These are phyloP conservation scores for Cytidiella melzeri DNA, from an alignment of 768 basidiomycete genomes.

Conservation along the genomic window DNA sequence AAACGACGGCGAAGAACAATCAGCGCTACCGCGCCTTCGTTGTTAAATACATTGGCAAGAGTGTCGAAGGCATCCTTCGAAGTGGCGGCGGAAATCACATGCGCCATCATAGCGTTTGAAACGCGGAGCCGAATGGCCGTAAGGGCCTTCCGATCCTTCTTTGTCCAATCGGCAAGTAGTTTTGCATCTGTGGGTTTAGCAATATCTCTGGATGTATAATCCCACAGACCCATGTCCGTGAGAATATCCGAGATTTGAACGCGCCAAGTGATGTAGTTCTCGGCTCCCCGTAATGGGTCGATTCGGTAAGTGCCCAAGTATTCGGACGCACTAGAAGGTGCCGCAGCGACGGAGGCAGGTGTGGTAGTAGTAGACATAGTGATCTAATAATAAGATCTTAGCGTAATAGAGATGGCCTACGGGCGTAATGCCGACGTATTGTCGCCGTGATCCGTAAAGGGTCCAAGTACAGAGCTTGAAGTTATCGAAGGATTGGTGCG, in stretches of 20 bases:
- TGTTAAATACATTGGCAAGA: not conserved
- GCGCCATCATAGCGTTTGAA: slow-evolving; percentile 23
- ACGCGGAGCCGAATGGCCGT: slow-evolving; percentile 26
- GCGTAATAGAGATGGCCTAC: no score
- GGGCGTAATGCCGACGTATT: no score
- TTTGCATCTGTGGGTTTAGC: not conserved
- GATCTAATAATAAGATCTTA: no score
- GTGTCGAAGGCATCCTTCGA: not conserved
- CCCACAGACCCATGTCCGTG: slow-evolving; percentile 1
- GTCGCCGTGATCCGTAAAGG: no score
- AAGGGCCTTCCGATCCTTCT: slow-evolving; percentile 26
- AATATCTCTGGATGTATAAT: not conserved
- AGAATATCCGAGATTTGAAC: slow-evolving; percentile 4
- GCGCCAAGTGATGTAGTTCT: slow-evolving; percentile 2
- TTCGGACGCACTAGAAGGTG: no score
- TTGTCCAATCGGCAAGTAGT: slow-evolving; percentile 16
- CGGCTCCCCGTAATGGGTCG: not conserved
- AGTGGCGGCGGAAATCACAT: slow-evolving; percentile 20
- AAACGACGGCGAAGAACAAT: not conserved
- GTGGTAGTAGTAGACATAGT: no score
- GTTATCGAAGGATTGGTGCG: no score
- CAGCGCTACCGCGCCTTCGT: not conserved
- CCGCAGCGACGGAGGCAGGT: no score
- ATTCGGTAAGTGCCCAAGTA: slow-evolving; percentile 4
- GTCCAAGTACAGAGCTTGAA: no score